Evolutionary conservation across 768 basidiomycete species (phyloP), one percentile per base, ranked within the genome.

Genomic region (Rubroboletus satanas): DNA sequence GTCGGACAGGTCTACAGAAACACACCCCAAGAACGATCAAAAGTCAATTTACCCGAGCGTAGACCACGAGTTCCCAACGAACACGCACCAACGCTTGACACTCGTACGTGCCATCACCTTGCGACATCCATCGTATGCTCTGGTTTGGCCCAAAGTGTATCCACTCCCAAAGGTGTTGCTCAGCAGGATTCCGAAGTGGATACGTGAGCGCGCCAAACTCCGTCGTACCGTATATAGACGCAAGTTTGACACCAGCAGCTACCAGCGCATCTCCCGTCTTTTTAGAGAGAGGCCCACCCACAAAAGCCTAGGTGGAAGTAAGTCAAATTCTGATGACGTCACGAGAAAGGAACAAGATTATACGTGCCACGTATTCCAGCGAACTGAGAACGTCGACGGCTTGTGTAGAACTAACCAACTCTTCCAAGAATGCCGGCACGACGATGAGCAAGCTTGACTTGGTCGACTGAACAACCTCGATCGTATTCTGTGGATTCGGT

Each of bases 61-160:
- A 41, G 39, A 12, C 39, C 18, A 12, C 6, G 14, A 42, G 7
- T 23, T 42, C 12, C 23, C 21, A 15, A 23, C 11, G 14, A 26
- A 42, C 21, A 15, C 65, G 39, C 23, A 77, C 76, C 62, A 76
- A 48, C 12, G 73, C 49, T 41, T 75, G 74, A 29, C 64, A 69
- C 49, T 77, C 76, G 35, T 62, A 76, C 0, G 68, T 72, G 3
- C 65, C 71, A 36, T 76, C 74, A 1, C 65, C 73, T 48, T 73
- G 73, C 1, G 70, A 61, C 1, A 62, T 62, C 73, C 75, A 76
- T 32, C 72, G 54, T 1, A 71, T 44, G 4, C 57, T 66, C 11
- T 60, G 47, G 9, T 58, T 49, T 0, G 71, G 62, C 4, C 59
- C 55, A 6, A 66, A 66, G 9, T 64, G 63, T 28, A 71, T 41